phyloP scores from a whole-genome alignment of 2,329 filamentous ascomycete species.

The Pseudopithomyces maydicus region DNA sequence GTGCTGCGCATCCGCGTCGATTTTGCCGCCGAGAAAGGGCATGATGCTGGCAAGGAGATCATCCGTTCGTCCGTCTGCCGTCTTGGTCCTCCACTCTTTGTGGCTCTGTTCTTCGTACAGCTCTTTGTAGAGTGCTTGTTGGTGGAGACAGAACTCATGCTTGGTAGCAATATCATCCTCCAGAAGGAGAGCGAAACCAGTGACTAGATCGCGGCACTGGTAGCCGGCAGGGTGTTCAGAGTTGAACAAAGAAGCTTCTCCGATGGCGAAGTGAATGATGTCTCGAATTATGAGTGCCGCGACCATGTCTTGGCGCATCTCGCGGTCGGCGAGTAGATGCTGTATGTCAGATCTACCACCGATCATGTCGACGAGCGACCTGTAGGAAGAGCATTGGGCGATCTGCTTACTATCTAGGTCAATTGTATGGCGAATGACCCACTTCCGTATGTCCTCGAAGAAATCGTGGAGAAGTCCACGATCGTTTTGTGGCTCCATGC shows the following conservation, averaged over 20 bases:
- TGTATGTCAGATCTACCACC: slow-evolving; percentile 9
- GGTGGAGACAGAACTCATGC: slow-evolving; percentile 12
- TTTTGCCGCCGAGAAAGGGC: background rate
- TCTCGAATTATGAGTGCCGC: slow-evolving; percentile 16
- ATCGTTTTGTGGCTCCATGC: slow-evolving; percentile 23
- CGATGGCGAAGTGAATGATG: slow-evolving; percentile 16
- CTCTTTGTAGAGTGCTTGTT: slow-evolving; percentile 18
- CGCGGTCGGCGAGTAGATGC: slow-evolving; percentile 14
- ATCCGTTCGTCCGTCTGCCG: slow-evolving; percentile 4
- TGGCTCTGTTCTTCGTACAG: slow-evolving; percentile 17
- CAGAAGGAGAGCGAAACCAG: slow-evolving; percentile 6
- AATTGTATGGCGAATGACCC: slow-evolving; percentile 15
- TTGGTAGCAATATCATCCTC: slow-evolving; percentile 7
- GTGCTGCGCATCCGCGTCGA: slow-evolving; percentile 12
- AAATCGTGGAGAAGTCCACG: slow-evolving; percentile 27
- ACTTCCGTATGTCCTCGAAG: slow-evolving; percentile 25
- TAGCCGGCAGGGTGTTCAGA: slow-evolving; percentile 12
- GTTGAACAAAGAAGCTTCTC: slow-evolving; percentile 17
- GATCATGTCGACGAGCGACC: slow-evolving; percentile 3
- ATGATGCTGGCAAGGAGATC: slow-evolving; percentile 8
- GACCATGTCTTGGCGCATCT: slow-evolving; percentile 18
- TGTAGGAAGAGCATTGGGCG: slow-evolving; percentile 1
- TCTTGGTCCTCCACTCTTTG: slow-evolving; percentile 16
- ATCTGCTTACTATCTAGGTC: slow-evolving; percentile 7
- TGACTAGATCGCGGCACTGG: slow-evolving; percentile 10